Conservation (phyloP, 768 basidiomycete species). For the Suillus spraguei region DNA sequence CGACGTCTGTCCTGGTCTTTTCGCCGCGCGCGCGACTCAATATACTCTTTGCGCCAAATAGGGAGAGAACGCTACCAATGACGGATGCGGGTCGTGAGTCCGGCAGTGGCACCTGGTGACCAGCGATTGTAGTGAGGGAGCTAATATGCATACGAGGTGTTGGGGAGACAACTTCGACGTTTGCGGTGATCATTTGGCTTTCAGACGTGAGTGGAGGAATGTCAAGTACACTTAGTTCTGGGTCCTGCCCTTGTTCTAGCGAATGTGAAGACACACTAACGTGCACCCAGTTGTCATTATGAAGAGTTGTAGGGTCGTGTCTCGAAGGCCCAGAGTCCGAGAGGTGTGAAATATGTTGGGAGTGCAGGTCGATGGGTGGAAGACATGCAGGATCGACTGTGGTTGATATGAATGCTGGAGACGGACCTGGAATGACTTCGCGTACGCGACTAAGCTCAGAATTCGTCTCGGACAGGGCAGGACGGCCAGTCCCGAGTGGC, state of each 20-base stretch:
- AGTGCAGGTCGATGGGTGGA: constrained; percentile 10
- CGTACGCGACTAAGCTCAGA: constrained; percentile 29
- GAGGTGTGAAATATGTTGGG: constrained; percentile 8
- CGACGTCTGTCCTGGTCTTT: constrained; percentile 29
- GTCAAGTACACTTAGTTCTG: constrained; percentile 8
- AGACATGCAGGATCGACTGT: constrained; percentile 15
- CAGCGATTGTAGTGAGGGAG: constrained; percentile 21
- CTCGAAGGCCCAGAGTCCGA: constrained; percentile 19
- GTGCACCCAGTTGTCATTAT: constrained; percentile 35
- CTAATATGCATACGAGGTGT: constrained; percentile 14
- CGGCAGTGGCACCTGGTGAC: constrained; percentile 28
- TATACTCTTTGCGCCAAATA: constrained; percentile 2
- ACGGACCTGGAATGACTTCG: constrained; percentile 23
- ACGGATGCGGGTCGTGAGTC: constrained; percentile 34
- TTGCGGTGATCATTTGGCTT: constrained; percentile 18
- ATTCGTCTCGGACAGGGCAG: constrained; percentile 35
- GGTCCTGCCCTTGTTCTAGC: constrained; percentile 11
- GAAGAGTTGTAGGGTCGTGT: constrained; percentile 22
- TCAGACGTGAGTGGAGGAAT: background rate
- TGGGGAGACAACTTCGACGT: constrained; percentile 12
- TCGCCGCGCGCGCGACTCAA: constrained; percentile 14
- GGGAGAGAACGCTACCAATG: constrained; percentile 22
- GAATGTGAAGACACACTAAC: constrained; percentile 15
- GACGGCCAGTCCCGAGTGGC: constrained; percentile 31
- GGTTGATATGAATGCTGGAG: constrained; percentile 31